These are phyloP conservation scores for Allium cepa DNA, from an alignment of 106 monocot genomes.

Conservation along the genomic window DNA sequence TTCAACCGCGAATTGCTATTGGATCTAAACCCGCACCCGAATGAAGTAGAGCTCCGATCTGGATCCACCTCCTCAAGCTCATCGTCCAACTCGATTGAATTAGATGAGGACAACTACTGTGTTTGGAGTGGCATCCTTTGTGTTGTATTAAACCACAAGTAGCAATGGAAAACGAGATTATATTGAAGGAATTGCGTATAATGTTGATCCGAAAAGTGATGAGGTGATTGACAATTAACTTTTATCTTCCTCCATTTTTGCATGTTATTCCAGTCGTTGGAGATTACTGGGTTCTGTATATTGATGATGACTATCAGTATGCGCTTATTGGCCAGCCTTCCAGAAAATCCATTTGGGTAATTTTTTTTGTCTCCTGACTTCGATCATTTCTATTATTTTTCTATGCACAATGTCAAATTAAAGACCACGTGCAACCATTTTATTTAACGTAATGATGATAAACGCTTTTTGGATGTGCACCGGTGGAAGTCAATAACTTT, in stretches of 20 bases:
- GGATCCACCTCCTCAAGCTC: too few species aligned
- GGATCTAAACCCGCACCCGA: too few species aligned
- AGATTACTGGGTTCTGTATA: constrained; percentile 79
- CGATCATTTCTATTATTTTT: too few species aligned
- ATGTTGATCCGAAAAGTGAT: constrained; percentile 55
- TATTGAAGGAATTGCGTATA: constrained; percentile 75
- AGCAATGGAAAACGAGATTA: constrained; percentile 50
- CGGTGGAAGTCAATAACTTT: too few species aligned
- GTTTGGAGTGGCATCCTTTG: too few species aligned
- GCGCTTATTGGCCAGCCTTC: constrained; percentile 82
- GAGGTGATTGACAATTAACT: constrained; percentile 93
- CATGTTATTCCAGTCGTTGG: constrained; percentile 74
- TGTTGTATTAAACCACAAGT: constrained; percentile 31
- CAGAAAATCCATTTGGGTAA: constrained; percentile 70
- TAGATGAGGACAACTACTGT: too few species aligned
- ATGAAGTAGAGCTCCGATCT: too few species aligned
- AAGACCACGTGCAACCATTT: too few species aligned
- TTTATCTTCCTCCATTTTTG: constrained; percentile 89
- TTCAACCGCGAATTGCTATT: too few species aligned
- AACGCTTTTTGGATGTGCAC: too few species aligned
- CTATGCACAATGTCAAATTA: too few species aligned
- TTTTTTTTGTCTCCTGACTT: not conserved
- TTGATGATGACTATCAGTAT: constrained; percentile 57
- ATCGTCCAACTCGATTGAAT: too few species aligned
- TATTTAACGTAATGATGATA: not conserved